Conservation (phyloP, 495 filamentous ascomycete species). For the Cryomyces minteri region DNA sequence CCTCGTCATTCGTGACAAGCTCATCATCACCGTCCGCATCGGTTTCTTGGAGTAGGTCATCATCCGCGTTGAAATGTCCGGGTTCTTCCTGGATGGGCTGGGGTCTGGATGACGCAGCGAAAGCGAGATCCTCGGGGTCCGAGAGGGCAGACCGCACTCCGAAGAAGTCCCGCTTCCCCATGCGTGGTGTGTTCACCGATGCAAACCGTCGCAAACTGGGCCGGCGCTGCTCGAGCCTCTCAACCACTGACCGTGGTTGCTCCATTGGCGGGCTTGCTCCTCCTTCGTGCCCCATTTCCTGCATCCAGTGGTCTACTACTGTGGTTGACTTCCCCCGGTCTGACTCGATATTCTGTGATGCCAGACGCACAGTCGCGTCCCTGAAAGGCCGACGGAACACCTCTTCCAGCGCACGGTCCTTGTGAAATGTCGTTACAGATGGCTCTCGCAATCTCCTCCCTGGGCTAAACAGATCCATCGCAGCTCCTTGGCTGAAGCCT, state of each 20-base stretch:
- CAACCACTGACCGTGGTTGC: slow-evolving; percentile 37
- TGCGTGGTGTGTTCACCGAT: too few species aligned
- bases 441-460: slow-evolving; percentile 52
- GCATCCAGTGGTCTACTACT: slow-evolving; percentile 76
- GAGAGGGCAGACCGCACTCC: slow-evolving; percentile 1
- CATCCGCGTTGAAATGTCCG: slow-evolving; percentile 18
- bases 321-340: slow-evolving; percentile 48
- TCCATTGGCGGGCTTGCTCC: slow-evolving; percentile 44
- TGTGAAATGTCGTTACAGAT: slow-evolving; percentile 66
- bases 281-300: slow-evolving; percentile 44
- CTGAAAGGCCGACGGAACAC: slow-evolving; percentile 55
- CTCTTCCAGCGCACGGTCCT: slow-evolving; percentile 80
- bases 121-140: slow-evolving; percentile 6
- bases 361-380: slow-evolving; percentile 25
- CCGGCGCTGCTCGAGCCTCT: slow-evolving; percentile 32
- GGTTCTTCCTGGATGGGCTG: slow-evolving; percentile 15
- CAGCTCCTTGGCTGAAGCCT: slow-evolving; percentile 20
- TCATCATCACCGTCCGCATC: slow-evolving; percentile 73
- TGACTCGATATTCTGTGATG: slow-evolving; percentile 22
- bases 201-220: slow-evolving; percentile 17
- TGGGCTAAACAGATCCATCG: slow-evolving; percentile 45
- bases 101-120: slow-evolving; percentile 5
- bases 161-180: too few species aligned
- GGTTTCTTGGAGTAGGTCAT: slow-evolving; percentile 41
- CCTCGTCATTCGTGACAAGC: slow-evolving; percentile 60